Base-by-base conservation (phyloP, 179 eudicot genomes). In the Silene vulgaris region DNA sequence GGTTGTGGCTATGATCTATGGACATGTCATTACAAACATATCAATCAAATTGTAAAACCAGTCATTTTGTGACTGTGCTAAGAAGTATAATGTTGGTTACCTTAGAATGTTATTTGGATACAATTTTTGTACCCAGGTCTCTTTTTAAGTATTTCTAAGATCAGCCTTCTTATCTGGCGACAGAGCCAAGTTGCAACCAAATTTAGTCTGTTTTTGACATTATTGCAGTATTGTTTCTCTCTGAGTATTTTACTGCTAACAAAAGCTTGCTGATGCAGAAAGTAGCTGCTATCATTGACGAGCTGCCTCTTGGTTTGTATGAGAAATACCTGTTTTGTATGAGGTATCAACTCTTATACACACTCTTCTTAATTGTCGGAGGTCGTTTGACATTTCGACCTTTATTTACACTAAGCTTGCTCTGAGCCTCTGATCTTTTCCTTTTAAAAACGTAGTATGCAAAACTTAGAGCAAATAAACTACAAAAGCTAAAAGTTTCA, bases 271-370 rank as follows among this genome's bases (percentile, higher is more conserved):
- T 76, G 74, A 61, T 59, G 56, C 93, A 95, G 99, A 95, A 92
- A 90, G 97, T 86, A 75, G 99, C 99, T 57, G 90, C 91, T 23
- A 84, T 95, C 52, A 83, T 95, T 63, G 99, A 95, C 82, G 93
- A 95, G 79, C 85, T 95, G 65, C 97, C 97, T 69, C 91, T 92
- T 69, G 85, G 77, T 62, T 84, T 95, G 84, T 84, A 85, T 43
- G 96, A 95, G 66, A 95, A 95, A 84, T 95, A 88, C 84, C 86
- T 92, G 63, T 95, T 92, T 72, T 86, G 90, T 80, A 81, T 88
- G 16, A 95, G 99, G 99, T 92, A 87, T 73, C 43, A 68, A 35
- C 61, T 75, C 71, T 78, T 61, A 29, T 17, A 56, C 57, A 71
- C 30, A 21, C 23, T 72, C 16, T n/a, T 26, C 23, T 54, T 70